Evolutionary conservation across 768 basidiomycete species (phyloP).

Genomic region (Boletus coccyginus): DNA sequence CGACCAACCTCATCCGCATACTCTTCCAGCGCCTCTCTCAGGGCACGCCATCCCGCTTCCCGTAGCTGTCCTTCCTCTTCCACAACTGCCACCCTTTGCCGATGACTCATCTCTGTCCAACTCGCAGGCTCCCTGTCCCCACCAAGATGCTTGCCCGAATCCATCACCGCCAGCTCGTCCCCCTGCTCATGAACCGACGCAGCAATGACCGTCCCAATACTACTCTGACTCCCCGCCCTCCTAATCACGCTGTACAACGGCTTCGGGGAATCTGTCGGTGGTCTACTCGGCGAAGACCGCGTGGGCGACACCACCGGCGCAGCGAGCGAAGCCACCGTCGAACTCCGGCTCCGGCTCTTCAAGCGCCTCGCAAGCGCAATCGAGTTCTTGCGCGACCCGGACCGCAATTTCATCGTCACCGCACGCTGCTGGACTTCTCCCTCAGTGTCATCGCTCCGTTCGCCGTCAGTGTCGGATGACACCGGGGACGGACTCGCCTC

Average conservation of each 20-base stretch:
- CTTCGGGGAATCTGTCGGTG: constrained; percentile 11
- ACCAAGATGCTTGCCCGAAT: constrained; percentile 21
- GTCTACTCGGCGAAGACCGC: constrained; percentile 12
- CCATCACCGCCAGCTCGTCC: constrained; percentile 16
- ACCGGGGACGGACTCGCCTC: constrained; percentile 54
- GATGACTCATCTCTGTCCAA: constrained; percentile 29
- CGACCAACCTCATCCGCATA: constrained; percentile 56
- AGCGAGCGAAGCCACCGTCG: constrained; percentile 61
- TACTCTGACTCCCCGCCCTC: constrained; percentile 60
- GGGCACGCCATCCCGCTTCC: constrained; percentile 54
- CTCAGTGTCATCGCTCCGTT: constrained; percentile 34
- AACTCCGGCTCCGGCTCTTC: constrained; percentile 56
- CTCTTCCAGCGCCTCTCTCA: constrained; percentile 56
- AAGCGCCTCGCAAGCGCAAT: constrained; percentile 11
- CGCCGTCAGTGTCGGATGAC: constrained; percentile 63
- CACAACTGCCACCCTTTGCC: constrained; percentile 27
- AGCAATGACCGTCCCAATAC: constrained; percentile 69
- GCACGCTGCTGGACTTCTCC: background rate
- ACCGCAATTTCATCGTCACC: constrained; percentile 13
- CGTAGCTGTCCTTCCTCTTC: constrained; percentile 51
- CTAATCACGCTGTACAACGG: constrained; percentile 23
- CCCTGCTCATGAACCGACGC: constrained; percentile 44
- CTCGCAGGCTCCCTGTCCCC: constrained; percentile 28
- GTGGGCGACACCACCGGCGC: constrained; percentile 33
- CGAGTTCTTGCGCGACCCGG: constrained; percentile 32